phyloP scores from a whole-genome alignment of 345 rosid genomes.

The Jatropha curcas region DNA sequence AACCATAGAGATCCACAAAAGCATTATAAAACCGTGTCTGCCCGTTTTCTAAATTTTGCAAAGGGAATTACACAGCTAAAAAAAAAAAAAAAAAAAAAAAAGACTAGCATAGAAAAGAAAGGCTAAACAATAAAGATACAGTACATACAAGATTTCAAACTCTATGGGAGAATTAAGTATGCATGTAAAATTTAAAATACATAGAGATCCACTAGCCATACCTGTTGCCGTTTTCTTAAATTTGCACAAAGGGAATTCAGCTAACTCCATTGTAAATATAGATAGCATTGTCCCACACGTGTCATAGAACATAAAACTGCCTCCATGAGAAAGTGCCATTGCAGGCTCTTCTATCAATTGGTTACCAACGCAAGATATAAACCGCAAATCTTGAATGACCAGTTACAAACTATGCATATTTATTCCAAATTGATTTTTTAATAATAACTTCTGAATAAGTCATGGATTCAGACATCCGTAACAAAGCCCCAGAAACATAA shows the following conservation, averaged over 20 bases:
- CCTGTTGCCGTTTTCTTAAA: conserved; percentile 40
- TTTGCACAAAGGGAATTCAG: conserved; percentile 44
- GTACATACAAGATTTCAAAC: not conserved
- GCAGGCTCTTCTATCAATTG: not conserved
- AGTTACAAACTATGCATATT: not conserved
- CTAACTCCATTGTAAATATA: conserved; percentile 24
- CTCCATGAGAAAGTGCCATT: conserved; percentile 38
- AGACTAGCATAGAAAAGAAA: not conserved
- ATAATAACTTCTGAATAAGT: not conserved
- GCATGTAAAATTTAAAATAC: not conserved
- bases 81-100: too few species aligned
- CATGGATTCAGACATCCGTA: not conserved
- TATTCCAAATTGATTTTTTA: not conserved
- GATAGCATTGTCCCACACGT: conserved; percentile 53
- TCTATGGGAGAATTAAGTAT: not conserved
- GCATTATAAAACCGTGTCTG: too few species aligned
- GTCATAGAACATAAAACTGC: conserved; percentile 54
- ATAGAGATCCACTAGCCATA: conserved; percentile 8
- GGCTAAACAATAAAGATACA: not conserved
- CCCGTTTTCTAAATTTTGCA: too few species aligned
- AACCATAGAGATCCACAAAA: too few species aligned
- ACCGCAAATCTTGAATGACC: not conserved
- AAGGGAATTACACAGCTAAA: too few species aligned
- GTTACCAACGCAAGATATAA: not conserved
- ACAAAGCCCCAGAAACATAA: not conserved